Evolutionary conservation across 345 rosid species (phyloP).

Genomic region (Isatis tinctoria): DNA sequence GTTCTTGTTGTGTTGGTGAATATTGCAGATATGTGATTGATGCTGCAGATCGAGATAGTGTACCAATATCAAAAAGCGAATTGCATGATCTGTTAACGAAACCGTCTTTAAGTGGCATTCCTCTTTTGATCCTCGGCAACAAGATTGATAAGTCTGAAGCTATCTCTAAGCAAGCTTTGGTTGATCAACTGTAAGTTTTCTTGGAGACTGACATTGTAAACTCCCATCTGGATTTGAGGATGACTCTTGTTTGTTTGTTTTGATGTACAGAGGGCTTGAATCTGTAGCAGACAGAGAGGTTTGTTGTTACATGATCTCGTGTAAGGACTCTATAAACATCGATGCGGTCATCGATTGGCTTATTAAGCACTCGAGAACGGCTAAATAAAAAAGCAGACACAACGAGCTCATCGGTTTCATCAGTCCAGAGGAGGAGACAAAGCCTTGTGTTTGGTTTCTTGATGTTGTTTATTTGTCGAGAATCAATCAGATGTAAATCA

Average conservation of each 20-base stretch:
- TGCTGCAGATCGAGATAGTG: slow-evolving; percentile 90
- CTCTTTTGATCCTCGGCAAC: slow-evolving; percentile 88
- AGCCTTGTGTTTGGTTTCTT: slow-evolving; percentile 24
- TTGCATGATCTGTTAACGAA: slow-evolving; percentile 73
- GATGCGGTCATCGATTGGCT: slow-evolving; percentile 94
- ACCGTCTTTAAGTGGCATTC: slow-evolving; percentile 80
- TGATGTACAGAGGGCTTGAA: slow-evolving; percentile 74
- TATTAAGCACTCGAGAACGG: slow-evolving; percentile 83
- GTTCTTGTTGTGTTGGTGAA: background rate
- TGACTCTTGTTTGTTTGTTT: background rate
- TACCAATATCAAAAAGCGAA: slow-evolving; percentile 83
- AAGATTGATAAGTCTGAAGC: slow-evolving; percentile 97
- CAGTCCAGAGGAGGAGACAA: background rate
- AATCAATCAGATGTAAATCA: slow-evolving; percentile 26
- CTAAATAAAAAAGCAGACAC: slow-evolving; percentile 27
- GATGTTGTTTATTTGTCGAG: slow-evolving; percentile 23
- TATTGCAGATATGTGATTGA: slow-evolving; percentile 79
- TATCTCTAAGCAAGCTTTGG: slow-evolving; percentile 88
- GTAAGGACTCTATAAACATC: slow-evolving; percentile 90
- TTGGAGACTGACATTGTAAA: background rate
- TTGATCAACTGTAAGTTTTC: slow-evolving; percentile 84
- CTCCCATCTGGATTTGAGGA: background rate
- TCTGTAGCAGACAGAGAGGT: slow-evolving; percentile 79
- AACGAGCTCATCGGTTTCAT: background rate
- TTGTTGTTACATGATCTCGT: slow-evolving; percentile 95